Base-by-base conservation (phyloP, 495 filamentous ascomycete species). In the Xylaria longipes region DNA sequence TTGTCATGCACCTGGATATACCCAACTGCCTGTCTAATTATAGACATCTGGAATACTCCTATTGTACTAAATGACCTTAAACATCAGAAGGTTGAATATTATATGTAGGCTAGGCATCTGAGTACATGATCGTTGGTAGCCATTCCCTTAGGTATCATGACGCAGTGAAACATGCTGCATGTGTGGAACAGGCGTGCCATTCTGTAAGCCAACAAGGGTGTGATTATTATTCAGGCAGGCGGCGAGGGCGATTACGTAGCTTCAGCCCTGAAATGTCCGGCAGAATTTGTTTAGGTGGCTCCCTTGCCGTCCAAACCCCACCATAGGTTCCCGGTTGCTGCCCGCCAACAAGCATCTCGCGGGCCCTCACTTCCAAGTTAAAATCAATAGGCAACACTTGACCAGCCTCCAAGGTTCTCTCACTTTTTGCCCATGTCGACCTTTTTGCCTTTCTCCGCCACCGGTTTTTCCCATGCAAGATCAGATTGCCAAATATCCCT, bases 261-360 rank as follows among this genome's bases (percentile, higher is more conserved):
- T 52, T 52, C 22, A 25, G 48, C 22, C 11, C 48, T 1, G 22
- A 52, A 27, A 27, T 12, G 11, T 5, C 9, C 48, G 48, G 48
- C 48, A 52, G 48, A 52, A 52, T 52, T 25, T 9, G 11, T 52
- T 27, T 52, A 57, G 48, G 48, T 11, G 22, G 20, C 20, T 50
- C 46, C 20, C 6, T 50, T 54, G 8, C 22, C 22, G 11, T 27
- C 50, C 22, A 29, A 31, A 33, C 57, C 57, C 33, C 52, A 56
- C 52, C 52, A 56, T 56, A 56, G 27, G 52, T 56, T 4, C 45
- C 15, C 20, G 15, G 41, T 8, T 11, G 11, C 43, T 46, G 6
- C 25, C 56, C 56, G 31, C 56, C 29, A 58, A 58, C 56, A 58
- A 29, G 56, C 29, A 58, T 35, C 56, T 37, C 33, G 46, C 12